Percentiles rank a stretch among this genome's conserved stretches.
phyloP scores from a whole-genome alignment of 2,329 filamentous ascomycete genomes.

The Ciborinia camelliae region DNA sequence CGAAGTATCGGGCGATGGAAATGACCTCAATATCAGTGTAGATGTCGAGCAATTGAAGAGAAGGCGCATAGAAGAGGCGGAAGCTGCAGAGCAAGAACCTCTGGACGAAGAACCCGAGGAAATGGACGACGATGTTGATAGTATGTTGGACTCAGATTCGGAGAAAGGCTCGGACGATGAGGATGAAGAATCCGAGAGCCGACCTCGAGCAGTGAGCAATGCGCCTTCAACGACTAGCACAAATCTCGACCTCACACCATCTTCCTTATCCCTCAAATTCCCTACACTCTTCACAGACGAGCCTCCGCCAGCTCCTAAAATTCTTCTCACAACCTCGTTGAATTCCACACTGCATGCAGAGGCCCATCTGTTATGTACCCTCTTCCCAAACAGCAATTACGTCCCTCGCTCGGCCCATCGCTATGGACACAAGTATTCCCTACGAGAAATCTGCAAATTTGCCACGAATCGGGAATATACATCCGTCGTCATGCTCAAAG shows the following conservation, averaged over 20 bases:
- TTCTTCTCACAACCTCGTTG: slow-evolving; percentile 86
- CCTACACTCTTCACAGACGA: slow-evolving; percentile 59
- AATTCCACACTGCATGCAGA: slow-evolving; percentile 85
- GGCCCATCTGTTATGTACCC: slow-evolving; percentile 69
- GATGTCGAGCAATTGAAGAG: slow-evolving; percentile 59
- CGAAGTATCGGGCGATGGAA: slow-evolving; percentile 63
- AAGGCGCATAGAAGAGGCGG: slow-evolving; percentile 50
- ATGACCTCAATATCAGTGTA: slow-evolving; percentile 51
- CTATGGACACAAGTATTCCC: slow-evolving; percentile 84
- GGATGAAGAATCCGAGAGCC: slow-evolving; percentile 43
- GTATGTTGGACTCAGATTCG: slow-evolving; percentile 68
- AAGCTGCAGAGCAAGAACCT: slow-evolving; percentile 46
- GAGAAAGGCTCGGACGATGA: slow-evolving; percentile 46
- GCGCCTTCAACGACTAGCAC: slow-evolving; percentile 57
- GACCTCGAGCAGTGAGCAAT: slow-evolving; percentile 41
- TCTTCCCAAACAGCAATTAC: slow-evolving; percentile 81
- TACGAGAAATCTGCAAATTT: slow-evolving; percentile 86
- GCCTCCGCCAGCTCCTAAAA: slow-evolving; percentile 66
- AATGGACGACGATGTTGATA: slow-evolving; percentile 61
- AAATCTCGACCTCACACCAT: slow-evolving; percentile 60
- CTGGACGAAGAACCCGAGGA: slow-evolving; percentile 42
- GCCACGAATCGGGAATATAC: slow-evolving; percentile 81
- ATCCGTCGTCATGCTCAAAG: slow-evolving; percentile 77
- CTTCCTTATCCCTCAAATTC: slow-evolving; percentile 58
- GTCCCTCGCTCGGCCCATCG: slow-evolving; percentile 81